A percentile compares a stretch with the other conserved stretches of the same genome.
These are phyloP conservation scores for Talaromyces sp. DNA, from an alignment of 2,329 filamentous ascomycete species.

Conservation along the genomic window DNA sequence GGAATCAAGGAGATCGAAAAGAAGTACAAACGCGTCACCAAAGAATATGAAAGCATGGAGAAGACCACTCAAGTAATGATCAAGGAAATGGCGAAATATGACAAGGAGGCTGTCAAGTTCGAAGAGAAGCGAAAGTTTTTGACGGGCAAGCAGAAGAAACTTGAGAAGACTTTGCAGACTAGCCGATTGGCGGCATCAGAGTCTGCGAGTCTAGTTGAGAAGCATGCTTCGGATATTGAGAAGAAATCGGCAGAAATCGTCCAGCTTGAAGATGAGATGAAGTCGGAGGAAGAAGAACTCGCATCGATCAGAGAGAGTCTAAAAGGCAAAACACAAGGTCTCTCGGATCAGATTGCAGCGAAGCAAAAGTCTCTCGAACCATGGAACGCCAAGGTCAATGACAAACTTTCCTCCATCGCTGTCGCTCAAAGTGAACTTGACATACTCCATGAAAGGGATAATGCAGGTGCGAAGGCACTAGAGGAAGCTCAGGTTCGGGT, in stretches of 20 bases:
- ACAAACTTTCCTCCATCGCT: constrained; percentile 89
- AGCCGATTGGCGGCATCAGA: constrained; percentile 72
- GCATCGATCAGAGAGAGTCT: constrained; percentile 77
- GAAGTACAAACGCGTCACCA: constrained; percentile 74
- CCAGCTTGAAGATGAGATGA: constrained; percentile 71
- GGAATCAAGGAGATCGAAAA: constrained; percentile 87
- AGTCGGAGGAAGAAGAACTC: constrained; percentile 76
- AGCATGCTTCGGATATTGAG: constrained; percentile 74
- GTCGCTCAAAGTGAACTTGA: constrained; percentile 92
- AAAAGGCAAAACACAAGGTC: constrained; percentile 91
- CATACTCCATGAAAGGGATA: constrained; percentile 85
- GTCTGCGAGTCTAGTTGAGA: constrained; percentile 72
- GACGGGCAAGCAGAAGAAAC: constrained; percentile 84
- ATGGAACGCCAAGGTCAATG: constrained; percentile 95
- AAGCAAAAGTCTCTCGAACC: constrained; percentile 95
- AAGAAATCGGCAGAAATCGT: constrained; percentile 70
- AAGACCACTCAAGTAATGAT: constrained; percentile 73
- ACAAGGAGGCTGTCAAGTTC: constrained; percentile 95
- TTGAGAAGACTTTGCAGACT: constrained; percentile 79
- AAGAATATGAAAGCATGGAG: constrained; percentile 77
- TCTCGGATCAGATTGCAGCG: constrained; percentile 84
- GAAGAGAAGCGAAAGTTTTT: constrained; percentile 98
- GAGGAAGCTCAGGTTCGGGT: constrained; percentile 82
- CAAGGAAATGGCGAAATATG: constrained; percentile 87
- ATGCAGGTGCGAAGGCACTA: constrained; percentile 77